Percentiles rank a stretch among this genome's conserved stretches.
These are phyloP conservation scores for Hydnomerulius pinastri DNA, from an alignment of 768 basidiomycete species.

Conservation along the genomic window DNA sequence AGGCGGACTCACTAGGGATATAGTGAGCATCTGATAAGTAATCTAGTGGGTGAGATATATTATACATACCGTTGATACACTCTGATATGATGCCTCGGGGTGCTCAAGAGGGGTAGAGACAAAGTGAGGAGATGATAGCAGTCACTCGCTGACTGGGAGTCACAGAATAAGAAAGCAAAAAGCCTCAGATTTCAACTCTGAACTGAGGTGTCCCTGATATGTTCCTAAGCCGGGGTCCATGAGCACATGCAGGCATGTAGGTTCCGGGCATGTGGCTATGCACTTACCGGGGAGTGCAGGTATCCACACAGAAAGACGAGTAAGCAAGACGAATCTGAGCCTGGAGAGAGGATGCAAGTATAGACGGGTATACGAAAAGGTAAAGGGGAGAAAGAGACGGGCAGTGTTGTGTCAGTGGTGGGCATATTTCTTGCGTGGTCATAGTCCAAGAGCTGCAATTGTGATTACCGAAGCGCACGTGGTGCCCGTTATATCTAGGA, in stretches of 20 bases:
- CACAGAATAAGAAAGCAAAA: neutral
- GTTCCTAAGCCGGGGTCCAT: constrained; percentile 1
- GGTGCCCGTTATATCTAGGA: constrained; percentile 22
- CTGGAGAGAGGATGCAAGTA: constrained; percentile 5
- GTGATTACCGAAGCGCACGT: constrained; percentile 17
- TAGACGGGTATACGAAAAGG: neutral
- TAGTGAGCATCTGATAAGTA: constrained; percentile 5
- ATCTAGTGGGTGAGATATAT: neutral
- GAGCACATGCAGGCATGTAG: constrained; percentile 8
- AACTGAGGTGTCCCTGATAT: constrained; percentile 1
- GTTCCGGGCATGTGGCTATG: constrained; percentile 9
- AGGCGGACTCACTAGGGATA: neutral
- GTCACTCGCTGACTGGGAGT: neutral
- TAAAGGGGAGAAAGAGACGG: constrained; percentile 2
- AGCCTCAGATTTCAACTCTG: neutral
- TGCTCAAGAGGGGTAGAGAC: neutral
- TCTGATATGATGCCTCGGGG: neutral
- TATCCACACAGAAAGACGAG: neutral
- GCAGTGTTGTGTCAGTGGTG: constrained; percentile 1
- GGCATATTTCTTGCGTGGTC: constrained; percentile 18
- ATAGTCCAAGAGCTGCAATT: constrained; percentile 16
- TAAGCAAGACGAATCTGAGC: neutral
- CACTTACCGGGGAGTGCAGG: constrained; percentile 1
- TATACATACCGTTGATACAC: constrained; percentile 4
- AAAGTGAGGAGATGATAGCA: neutral